Evolutionary conservation across 2,329 filamentous ascomycete species (phyloP).

Genomic region (Paraphaeosphaeria minitans): DNA sequence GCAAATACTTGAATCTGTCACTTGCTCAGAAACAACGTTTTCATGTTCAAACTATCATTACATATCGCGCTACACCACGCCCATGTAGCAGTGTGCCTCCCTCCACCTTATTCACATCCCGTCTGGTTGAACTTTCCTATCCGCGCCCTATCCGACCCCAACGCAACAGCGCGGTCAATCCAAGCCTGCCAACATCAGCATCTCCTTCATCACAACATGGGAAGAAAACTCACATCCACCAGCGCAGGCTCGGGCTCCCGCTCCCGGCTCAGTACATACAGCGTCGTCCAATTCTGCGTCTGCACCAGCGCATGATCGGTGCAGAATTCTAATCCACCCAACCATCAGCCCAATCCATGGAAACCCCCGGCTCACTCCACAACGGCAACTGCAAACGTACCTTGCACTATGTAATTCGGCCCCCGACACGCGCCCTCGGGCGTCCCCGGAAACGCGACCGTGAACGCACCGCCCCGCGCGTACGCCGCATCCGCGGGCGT

Average conservation of each 20-base stretch:
- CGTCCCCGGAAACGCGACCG: constrained; percentile 30
- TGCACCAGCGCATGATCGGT: constrained; percentile 36
- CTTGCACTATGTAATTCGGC: constrained; percentile 40
- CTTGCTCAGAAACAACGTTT: too few species aligned
- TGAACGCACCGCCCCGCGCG: constrained; percentile 28
- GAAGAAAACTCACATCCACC: constrained; percentile 25
- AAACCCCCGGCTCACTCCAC: too few species aligned
- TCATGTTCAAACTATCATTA: neutral
- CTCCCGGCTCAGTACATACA: constrained; percentile 35
- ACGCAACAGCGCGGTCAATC: constrained; percentile 4
- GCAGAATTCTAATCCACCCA: constrained; percentile 23
- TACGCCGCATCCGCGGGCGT: constrained; percentile 28
- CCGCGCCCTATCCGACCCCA: neutral
- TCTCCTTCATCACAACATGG: neutral
- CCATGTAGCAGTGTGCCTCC: neutral
- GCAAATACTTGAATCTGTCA: too few species aligned
- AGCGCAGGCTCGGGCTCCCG: constrained; percentile 23
- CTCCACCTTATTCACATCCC: neutral
- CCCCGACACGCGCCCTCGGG: constrained; percentile 24
- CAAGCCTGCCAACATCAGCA: constrained; percentile 1
- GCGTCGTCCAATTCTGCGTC: constrained; percentile 34
- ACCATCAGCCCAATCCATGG: too few species aligned
- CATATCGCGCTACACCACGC: neutral
- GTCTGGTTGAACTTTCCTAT: constrained; percentile 4
- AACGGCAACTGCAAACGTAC: too few species aligned